Conservation (phyloP, 805 yeast genomes). For the Sugiyamaella boreocaroliniensis region DNA sequence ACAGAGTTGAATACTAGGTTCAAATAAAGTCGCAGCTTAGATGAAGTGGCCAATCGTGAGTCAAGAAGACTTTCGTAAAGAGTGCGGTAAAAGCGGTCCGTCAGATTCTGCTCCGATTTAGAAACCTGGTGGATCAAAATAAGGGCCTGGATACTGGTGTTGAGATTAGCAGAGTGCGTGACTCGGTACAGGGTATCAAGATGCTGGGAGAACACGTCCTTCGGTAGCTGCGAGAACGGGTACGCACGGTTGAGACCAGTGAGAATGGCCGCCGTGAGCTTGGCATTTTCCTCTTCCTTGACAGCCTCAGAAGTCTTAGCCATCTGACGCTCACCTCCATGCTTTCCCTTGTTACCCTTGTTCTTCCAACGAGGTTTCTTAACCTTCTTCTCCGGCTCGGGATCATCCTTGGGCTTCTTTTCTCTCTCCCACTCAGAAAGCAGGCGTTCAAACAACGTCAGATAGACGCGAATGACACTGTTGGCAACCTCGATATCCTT, state of each 20-base stretch:
- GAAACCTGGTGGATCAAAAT: constrained; percentile 78
- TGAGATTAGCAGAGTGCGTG: constrained; percentile 90
- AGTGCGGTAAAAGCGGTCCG: constrained; percentile 69
- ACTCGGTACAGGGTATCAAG: constrained; percentile 79
- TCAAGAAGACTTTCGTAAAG: constrained; percentile 86
- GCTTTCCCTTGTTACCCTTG: constrained; percentile 67
- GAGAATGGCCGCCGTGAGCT: constrained; percentile 79
- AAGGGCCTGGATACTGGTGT: constrained; percentile 89
- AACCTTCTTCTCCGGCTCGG: constrained; percentile 38
- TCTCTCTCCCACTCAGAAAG: constrained; percentile 58
- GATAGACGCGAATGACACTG: constrained; percentile 72
- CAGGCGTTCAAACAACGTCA: constrained; percentile 77
- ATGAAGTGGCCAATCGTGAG: constrained; percentile 72
- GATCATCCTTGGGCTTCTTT: constrained; percentile 32
- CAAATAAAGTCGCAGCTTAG: constrained; percentile 88
- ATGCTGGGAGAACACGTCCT: constrained; percentile 61
- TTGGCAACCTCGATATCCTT: constrained; percentile 79
- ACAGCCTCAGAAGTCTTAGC: constrained; percentile 26
- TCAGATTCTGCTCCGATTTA: constrained; percentile 38
- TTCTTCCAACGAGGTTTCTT: constrained; percentile 61
- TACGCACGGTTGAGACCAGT: constrained; percentile 95
- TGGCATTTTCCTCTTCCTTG: constrained; percentile 69
- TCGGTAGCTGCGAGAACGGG: constrained; percentile 75
- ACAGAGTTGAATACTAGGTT: constrained; percentile 79
- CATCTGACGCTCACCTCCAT: constrained; percentile 52